Percentiles rank a stretch among this genome's conserved stretches.
These are phyloP conservation scores for Suillus brevipes DNA, from an alignment of 768 basidiomycete species.

Conservation along the genomic window DNA sequence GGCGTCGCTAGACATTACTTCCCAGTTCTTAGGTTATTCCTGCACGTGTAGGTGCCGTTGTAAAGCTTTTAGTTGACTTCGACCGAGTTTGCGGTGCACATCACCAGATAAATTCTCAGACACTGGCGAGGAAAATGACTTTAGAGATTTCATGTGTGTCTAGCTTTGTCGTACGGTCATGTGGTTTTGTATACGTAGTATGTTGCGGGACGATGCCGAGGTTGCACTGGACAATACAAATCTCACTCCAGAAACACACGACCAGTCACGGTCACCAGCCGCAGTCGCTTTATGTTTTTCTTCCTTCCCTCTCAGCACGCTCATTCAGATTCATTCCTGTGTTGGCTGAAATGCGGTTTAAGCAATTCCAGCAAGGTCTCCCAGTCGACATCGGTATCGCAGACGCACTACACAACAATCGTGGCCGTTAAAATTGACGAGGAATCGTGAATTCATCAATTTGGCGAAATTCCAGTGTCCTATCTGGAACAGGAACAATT, in stretches of 20 bases:
- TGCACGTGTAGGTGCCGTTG: background rate
- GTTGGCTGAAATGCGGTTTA: slow-evolving; percentile 15
- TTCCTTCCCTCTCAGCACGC: slow-evolving; percentile 12
- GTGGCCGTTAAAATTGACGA: background rate
- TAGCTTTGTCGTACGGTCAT: background rate
- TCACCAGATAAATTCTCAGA: background rate
- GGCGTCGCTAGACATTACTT: background rate
- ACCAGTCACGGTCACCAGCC: background rate
- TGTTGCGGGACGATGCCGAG: background rate
- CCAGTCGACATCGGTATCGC: background rate
- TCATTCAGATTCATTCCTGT: slow-evolving; percentile 14
- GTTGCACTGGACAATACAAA: background rate
- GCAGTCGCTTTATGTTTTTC: background rate
- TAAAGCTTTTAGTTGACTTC: background rate
- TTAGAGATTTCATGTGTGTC: background rate
- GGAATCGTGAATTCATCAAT: background rate
- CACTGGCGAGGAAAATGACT: background rate
- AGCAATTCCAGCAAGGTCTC: slow-evolving; percentile 7
- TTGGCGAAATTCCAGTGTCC: background rate
- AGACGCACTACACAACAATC: background rate
- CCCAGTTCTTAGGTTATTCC: background rate
- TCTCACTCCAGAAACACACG: background rate
- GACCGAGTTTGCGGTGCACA: background rate
- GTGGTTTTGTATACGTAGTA: background rate
- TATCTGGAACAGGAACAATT: background rate